phyloP scores from a whole-genome alignment of 257 asterid genomes.

The Solanum pimpinellifolium region DNA sequence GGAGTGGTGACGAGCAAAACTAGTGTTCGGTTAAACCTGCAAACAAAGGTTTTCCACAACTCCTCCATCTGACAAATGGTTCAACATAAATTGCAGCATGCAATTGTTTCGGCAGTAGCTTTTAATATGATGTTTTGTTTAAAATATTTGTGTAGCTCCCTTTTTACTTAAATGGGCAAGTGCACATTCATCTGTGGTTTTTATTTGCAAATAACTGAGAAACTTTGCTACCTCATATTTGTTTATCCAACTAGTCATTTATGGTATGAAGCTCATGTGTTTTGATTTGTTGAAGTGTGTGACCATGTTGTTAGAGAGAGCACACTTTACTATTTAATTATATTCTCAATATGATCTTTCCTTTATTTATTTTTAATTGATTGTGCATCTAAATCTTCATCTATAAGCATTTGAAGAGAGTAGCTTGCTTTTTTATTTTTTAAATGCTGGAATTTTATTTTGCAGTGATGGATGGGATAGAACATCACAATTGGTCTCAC shows the following conservation, averaged over 20 bases:
- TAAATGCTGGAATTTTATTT: constrained; percentile 3
- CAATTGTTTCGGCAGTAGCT: neutral
- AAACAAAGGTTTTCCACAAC: neutral
- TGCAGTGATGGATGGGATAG: constrained; percentile 99
- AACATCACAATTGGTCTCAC: constrained; percentile 91
- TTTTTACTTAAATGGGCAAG: neutral
- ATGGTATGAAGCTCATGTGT: neutral
- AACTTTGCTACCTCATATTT: neutral
- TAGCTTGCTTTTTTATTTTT: neutral
- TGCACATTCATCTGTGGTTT: neutral
- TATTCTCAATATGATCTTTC: neutral
- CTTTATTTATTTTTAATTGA: neutral
- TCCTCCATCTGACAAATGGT: neutral
- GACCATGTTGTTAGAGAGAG: neutral
- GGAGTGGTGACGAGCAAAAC: neutral
- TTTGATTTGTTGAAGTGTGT: neutral
- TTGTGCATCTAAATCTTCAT: neutral
- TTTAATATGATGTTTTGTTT: neutral
- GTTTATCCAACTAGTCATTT: neutral
- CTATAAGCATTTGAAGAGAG: neutral
- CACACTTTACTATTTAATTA: neutral
- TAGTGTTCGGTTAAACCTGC: neutral
- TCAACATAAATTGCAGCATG: neutral
- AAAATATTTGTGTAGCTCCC: neutral
- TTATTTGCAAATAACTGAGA: neutral